phyloP scores from a whole-genome alignment of 441 rosid genomes.

The Rhodomyrtus psidioides region DNA sequence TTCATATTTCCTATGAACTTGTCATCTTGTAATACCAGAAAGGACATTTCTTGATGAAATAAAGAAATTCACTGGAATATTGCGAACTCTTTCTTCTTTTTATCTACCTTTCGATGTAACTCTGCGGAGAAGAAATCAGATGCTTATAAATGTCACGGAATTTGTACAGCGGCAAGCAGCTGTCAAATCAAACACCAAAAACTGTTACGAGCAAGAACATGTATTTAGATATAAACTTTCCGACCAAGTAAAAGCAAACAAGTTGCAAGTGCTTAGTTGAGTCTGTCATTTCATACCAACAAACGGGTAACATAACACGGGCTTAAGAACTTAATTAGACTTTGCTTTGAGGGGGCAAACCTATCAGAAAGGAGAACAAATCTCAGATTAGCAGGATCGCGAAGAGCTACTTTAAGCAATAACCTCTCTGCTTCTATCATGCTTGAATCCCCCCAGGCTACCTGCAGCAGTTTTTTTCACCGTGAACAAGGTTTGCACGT shows the following conservation, averaged over 20 bases:
- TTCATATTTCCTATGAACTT: background rate
- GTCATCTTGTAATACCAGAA: background rate
- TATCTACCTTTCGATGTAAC: background rate
- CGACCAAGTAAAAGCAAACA: background rate
- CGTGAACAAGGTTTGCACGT: background rate
- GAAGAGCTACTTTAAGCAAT: background rate
- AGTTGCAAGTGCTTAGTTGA: background rate
- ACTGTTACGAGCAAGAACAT: background rate
- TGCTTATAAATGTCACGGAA: background rate
- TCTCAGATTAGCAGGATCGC: background rate
- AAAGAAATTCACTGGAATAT: background rate
- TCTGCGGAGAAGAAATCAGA: background rate
- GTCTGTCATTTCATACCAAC: background rate
- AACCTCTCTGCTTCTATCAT: background rate
- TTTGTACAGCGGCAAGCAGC: background rate
- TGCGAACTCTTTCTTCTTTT: background rate
- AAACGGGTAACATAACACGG: background rate
- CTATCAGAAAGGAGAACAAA: background rate
- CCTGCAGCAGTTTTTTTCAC: background rate
- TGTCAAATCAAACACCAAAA: background rate
- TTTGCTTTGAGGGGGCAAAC: background rate
- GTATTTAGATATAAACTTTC: background rate
- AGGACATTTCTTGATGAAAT: background rate
- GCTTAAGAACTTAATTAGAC: background rate
- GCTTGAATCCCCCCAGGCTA: background rate